These are phyloP conservation scores for Eragrostis curvula DNA, from an alignment of 176 grass and related monocot genomes.

Conservation along the genomic window DNA sequence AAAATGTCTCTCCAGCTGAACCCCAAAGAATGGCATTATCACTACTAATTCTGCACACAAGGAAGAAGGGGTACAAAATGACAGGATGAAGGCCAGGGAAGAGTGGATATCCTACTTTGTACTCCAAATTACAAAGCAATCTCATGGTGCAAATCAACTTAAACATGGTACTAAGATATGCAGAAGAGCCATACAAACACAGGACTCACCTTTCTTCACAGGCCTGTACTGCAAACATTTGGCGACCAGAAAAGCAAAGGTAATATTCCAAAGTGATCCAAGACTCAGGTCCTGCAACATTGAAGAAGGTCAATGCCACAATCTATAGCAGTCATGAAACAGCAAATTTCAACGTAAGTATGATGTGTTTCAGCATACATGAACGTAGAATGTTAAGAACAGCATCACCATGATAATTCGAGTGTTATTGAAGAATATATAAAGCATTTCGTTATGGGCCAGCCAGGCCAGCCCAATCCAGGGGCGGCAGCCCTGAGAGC, in stretches of 20 bases:
- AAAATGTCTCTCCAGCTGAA: conserved; percentile 92
- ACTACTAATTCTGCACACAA: conserved; percentile 70
- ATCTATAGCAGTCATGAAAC: conserved; percentile 6
- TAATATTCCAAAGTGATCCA: conserved; percentile 61
- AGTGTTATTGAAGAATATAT: conserved; percentile 3
- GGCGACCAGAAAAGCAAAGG: conserved; percentile 51
- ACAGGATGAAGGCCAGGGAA: background rate
- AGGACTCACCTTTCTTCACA: conserved; percentile 78
- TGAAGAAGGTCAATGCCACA: conserved; percentile 31
- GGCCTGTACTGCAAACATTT: conserved; percentile 84
- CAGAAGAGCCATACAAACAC: conserved; percentile 3
- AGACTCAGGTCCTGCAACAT: conserved; percentile 59
- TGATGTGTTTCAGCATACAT: background rate
- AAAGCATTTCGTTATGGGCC: background rate
- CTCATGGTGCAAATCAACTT: conserved; percentile 19
- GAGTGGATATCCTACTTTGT: background rate
- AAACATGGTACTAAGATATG: background rate
- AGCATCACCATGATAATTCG: background rate
- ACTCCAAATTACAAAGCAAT: background rate
- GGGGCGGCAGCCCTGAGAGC: too few relatives aligned
- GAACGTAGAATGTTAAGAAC: conserved; percentile 6
- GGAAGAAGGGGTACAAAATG: conserved; percentile 12
- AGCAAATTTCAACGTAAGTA: background rate
- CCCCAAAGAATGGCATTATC: conserved; percentile 88
- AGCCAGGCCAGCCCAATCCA: too few relatives aligned